Evolutionary conservation across 768 basidiomycete genomes (phyloP).

Genomic region (Cyclocybe cylindracea): DNA sequence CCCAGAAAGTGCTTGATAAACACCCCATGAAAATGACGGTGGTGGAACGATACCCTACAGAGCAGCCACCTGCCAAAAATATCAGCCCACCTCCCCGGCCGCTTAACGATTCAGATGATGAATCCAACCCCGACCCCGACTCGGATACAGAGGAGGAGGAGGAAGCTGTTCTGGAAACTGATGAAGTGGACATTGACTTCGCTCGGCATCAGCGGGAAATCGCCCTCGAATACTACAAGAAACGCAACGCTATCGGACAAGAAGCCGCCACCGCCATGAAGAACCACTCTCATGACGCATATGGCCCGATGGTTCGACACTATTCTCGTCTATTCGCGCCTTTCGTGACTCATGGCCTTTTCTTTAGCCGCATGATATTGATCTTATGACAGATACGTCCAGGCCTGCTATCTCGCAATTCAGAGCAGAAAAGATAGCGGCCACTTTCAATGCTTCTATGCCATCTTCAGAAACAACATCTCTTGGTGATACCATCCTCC

Average conservation of each 20-base stretch:
- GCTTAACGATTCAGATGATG: conserved; percentile 66
- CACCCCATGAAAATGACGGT: conserved; percentile 69
- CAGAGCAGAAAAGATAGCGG: conserved; percentile 56
- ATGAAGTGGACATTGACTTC: conserved; percentile 59
- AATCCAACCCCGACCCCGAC: conserved; percentile 45
- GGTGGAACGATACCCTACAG: conserved; percentile 59
- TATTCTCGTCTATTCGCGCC: conserved; percentile 3
- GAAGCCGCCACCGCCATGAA: conserved; percentile 54
- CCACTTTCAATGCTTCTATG: conserved; percentile 46
- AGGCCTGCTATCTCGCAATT: conserved; percentile 65
- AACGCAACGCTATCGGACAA: conserved; percentile 56
- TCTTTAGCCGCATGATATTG: conserved; percentile 9
- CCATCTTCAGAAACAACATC: conserved; percentile 28
- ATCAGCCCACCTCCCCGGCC: conserved; percentile 18
- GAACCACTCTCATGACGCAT: conserved; percentile 42
- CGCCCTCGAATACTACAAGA: conserved; percentile 68
- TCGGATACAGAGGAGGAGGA: conserved; percentile 35
- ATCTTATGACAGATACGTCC: conserved; percentile 17
- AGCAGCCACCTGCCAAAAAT: conserved; percentile 17
- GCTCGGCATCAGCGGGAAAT: conserved; percentile 76
- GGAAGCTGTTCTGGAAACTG: conserved; percentile 35
- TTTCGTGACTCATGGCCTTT: not conserved
- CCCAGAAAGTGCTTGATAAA: conserved; percentile 33
- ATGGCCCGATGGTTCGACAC: conserved; percentile 46
- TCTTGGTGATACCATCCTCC: conserved; percentile 42